Evolutionary conservation across 2,329 filamentous ascomycete genomes (phyloP).

Genomic region (Trichoderma sp.): DNA sequence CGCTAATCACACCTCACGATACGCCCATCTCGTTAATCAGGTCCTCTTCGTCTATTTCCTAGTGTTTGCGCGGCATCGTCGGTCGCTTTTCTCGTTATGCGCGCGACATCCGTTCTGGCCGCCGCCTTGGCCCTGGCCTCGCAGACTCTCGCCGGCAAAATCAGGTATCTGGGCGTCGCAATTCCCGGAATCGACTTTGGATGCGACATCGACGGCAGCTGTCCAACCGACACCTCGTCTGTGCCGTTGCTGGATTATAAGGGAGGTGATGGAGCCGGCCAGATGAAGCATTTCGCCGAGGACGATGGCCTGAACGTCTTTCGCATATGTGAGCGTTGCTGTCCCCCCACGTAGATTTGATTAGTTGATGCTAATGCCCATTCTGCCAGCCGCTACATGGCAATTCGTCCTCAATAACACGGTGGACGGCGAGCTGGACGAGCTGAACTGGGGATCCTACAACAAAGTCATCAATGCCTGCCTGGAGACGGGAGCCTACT

Average conservation of each 20-base stretch:
- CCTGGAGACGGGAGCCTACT: constrained; percentile 53
- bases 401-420: constrained; percentile 56
- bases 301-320: constrained; percentile 54
- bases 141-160: constrained; percentile 4
- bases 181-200: constrained; percentile 49
- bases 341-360: not conserved
- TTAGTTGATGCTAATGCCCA: not conserved
- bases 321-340: constrained; percentile 41
- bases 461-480: constrained; percentile 56
- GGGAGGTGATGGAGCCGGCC: constrained; percentile 41
- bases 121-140: constrained; percentile 19
- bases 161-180: constrained; percentile 36
- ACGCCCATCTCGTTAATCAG: not conserved
- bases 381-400: constrained; percentile 44
- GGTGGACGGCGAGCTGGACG: constrained; percentile 48
- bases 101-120: not conserved
- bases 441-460: constrained; percentile 48
- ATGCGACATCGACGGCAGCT: constrained; percentile 44
- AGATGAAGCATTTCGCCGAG: constrained; percentile 56
- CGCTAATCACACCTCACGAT: not conserved
- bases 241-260: constrained; percentile 34
- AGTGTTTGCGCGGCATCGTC: not conserved
- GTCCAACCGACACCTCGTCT: constrained; percentile 35
- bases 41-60: not conserved
- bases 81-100: constrained; percentile 15